phyloP scores from a whole-genome alignment of 805 yeast genomes.

The Starmerella tilneyi region DNA sequence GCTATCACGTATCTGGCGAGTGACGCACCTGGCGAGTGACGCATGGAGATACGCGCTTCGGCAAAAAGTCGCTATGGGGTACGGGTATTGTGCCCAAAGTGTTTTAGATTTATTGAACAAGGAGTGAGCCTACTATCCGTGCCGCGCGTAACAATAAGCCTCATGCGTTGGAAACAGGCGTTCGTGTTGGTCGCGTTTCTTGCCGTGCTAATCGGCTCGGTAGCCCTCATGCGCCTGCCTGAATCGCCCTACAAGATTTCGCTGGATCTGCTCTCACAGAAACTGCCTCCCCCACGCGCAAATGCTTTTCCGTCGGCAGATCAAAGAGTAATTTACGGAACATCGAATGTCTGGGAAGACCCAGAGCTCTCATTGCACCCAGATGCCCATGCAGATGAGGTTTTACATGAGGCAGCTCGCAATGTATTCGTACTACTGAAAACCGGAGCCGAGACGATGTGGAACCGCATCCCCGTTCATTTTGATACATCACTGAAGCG shows the following conservation, averaged over 20 bases:
- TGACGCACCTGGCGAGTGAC: too few relatives aligned
- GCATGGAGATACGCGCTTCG: too few relatives aligned
- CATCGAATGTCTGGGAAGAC: conserved; percentile 3
- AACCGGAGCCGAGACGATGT: conserved; percentile 31
- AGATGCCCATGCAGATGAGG: neutral
- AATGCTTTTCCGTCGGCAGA: neutral
- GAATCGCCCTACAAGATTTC: neutral
- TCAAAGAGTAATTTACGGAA: neutral
- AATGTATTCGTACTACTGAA: conserved; percentile 31
- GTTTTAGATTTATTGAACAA: too few relatives aligned
- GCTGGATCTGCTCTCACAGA: neutral
- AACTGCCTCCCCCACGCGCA: neutral
- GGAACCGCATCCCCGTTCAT: conserved; percentile 33
- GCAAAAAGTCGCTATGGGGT: too few relatives aligned
- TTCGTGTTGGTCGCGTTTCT: too few relatives aligned
- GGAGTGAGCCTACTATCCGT: too few relatives aligned
- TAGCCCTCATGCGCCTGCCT: neutral
- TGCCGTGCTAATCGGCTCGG: neutral
- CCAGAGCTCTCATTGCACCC: neutral
- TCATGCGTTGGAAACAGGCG: too few relatives aligned
- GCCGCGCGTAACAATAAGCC: too few relatives aligned
- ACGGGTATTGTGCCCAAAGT: too few relatives aligned
- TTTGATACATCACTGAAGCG: conserved; percentile 30
- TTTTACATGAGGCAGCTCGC: neutral
- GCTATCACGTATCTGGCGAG: too few relatives aligned